Base-by-base conservation (phyloP, 2,329 filamentous ascomycete genomes). In the Colletotrichum australisinense region DNA sequence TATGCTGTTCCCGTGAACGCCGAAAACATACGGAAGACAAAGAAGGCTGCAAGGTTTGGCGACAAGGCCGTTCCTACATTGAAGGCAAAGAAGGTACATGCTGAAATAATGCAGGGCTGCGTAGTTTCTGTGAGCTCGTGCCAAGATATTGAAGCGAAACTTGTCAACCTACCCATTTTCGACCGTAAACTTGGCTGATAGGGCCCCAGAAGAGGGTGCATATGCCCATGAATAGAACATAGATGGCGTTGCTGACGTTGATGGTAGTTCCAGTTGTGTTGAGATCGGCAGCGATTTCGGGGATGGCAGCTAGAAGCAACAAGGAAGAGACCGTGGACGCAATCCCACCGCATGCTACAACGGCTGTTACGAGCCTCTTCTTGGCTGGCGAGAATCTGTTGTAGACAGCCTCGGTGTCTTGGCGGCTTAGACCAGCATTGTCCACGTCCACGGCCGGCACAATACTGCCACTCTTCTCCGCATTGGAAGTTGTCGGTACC, bases 1-100 rank as follows among this genome's bases (percentile, higher is more conserved):
- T 93, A 93, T 0, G 90, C 88, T 0, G 91, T 94, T 6, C 92
- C 92, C 84, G 93, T 90, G 74, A 93, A 93, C 0, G 92, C 92
- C 0, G 91, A 93, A 67, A 94, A 81, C 77, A 93, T 88, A 2
- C 93, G 89, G 78, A 94, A 93, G 57, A 93, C 83, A 78, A 92
- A 93, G 79, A 92, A 94, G 0, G 88, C 83, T 1, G 87, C 87
- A 3, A 94, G 84, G 75, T 93, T 93, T 0, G 92, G 92, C 1
- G 92, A 87, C 8, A 93, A 81, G 0, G 92, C 92, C 0, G 92
- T 93, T 53, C 91, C 93, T 42, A 92, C 85, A 24, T 88, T 91
- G 78, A 92, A 93, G 0, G 83, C 87, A 53, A 88, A 88, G 80
- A 94, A 93, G 0, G 93, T 83, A 4, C 74, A 65, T 1, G 76